Percentiles rank a stretch among this genome's conserved stretches.
phyloP scores from a whole-genome alignment of 495 filamentous ascomycete species.

The Umbilicaria muhlenbergii region DNA sequence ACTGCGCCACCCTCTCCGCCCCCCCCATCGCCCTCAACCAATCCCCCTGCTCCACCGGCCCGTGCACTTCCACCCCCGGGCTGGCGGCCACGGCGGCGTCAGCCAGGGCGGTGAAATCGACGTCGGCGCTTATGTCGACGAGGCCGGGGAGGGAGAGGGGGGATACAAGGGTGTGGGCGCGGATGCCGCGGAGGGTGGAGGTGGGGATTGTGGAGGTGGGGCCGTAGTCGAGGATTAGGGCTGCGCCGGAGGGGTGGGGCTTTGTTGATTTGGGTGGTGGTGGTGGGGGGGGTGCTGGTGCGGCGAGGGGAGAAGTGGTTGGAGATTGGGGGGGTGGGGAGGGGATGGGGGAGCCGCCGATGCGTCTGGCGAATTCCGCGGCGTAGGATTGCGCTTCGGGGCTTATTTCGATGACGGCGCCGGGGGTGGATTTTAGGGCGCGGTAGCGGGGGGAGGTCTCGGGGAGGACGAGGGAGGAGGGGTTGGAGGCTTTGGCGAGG shows the following conservation, averaged over 20 bases:
- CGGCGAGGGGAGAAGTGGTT: conserved; percentile 2
- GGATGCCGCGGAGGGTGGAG: conserved; percentile 80
- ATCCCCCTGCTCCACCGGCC: conserved; percentile 71
- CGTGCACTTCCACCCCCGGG: conserved; percentile 76
- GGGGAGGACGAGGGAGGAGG: conserved; percentile 71
- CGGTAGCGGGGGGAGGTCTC: conserved; percentile 68
- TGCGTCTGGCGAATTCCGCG: conserved; percentile 63
- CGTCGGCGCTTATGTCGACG: conserved; percentile 78
- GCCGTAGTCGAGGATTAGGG: conserved; percentile 89
- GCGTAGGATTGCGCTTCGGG: conserved; percentile 69
- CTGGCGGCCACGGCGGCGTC: conserved; percentile 63
- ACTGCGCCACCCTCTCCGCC: conserved; percentile 52
- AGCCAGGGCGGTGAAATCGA: conserved; percentile 75
- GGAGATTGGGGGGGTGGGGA: conserved; percentile 23
- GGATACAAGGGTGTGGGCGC: conserved; percentile 51
- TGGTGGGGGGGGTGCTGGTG: no score
- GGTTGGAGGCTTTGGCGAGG: conserved; percentile 53
- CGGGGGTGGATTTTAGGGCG: conserved; percentile 45
- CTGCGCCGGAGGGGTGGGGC: conserved; percentile 55
- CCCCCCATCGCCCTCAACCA: conserved; percentile 75
- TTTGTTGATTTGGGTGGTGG: conserved; percentile 23
- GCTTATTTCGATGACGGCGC: conserved; percentile 69
- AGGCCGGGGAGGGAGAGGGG: conserved; percentile 64
- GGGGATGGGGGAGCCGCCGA: conserved; percentile 46
- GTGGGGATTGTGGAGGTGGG: conserved; percentile 60